Evolutionary conservation across 2,329 filamentous ascomycete genomes (phyloP).

Genomic region (Pseudogymnoascus sp.): DNA sequence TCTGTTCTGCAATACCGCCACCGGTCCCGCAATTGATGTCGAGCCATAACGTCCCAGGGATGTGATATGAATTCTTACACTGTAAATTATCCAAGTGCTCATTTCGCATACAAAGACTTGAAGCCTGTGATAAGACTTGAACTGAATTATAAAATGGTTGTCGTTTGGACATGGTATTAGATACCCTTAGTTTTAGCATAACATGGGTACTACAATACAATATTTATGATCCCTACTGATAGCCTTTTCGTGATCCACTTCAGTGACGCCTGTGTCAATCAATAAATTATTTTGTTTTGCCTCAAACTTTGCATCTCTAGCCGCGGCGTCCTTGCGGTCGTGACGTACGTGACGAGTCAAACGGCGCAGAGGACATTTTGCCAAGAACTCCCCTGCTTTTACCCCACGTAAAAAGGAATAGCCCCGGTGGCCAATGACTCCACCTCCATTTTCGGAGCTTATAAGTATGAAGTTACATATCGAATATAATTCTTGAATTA

Average conservation of each 20-base stretch:
- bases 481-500: conserved; percentile 1
- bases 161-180: background rate
- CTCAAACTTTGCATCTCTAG: background rate
- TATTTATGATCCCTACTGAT: background rate
- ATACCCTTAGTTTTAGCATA: background rate
- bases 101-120: background rate
- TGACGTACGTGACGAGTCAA: conserved; percentile 6
- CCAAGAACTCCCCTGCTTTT: conserved; percentile 5
- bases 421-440: conserved; percentile 7
- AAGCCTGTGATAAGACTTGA: background rate
- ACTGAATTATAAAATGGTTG: background rate
- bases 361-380: background rate
- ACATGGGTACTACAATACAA: background rate
- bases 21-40: conserved; percentile 10
- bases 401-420: conserved; percentile 10
- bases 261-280: background rate
- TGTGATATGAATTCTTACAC: conserved; percentile 12
- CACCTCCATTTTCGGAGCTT: conserved; percentile 10
- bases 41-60: conserved; percentile 11
- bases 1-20: conserved; percentile 21
- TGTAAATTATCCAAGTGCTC: background rate
- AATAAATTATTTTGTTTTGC: conserved; percentile 1
- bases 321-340: background rate
- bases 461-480: conserved; percentile 7
- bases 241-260: background rate